Base-by-base conservation (phyloP, 129 eudicot genomes). In the Flaveria ramosissima region DNA sequence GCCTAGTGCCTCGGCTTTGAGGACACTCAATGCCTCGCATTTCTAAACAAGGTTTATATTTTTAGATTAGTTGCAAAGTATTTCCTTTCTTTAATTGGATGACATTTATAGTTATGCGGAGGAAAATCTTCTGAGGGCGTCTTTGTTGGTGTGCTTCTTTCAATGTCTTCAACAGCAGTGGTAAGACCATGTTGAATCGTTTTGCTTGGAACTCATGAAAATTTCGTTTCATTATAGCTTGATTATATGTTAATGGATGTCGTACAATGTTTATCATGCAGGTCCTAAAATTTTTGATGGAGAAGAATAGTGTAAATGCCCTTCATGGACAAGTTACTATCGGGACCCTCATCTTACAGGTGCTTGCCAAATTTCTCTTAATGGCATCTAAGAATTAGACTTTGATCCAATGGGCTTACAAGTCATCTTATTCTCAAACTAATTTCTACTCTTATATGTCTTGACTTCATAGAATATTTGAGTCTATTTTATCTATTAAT, bases 101-200 rank as follows among this genome's bases (percentile, higher is more conserved):
- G 72, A n/a, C 60, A 41, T 78, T 76, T 83, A 77, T 91, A 95
- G 99, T 80, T 89, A 81, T 95, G 97, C 74, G 99, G 99, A 32
- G 99, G 96, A 24, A 89, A 92, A 82, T 52, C 89, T 55, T 95
- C 97, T 17, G 99, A 95, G 77, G 99, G 97, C 24, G 88, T 95
- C 16, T 92, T 95, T 84, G 87, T 95, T 74, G 99, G 99, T 41
- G 90, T 89, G 69, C 93, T 95, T 70, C 89, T 95, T 70, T 95
- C 99, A 26, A 95, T 95, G 99, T 95, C 99, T 36, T 95, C 99
- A 39, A 95, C 99, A 27, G 99, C 99, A 71, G 97, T 95, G 93
- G 99, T 92, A 86, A 77, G 61, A 63, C 75, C 81, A 63, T 36
- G 50, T 2, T 14, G 36, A 17, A 53, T 61, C 10, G 43, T 11